A percentile compares a stretch with the other conserved stretches of the same genome.
Conservation (phyloP, 202 grass and related monocot genomes). For the Schoenoplectus triqueter region DNA sequence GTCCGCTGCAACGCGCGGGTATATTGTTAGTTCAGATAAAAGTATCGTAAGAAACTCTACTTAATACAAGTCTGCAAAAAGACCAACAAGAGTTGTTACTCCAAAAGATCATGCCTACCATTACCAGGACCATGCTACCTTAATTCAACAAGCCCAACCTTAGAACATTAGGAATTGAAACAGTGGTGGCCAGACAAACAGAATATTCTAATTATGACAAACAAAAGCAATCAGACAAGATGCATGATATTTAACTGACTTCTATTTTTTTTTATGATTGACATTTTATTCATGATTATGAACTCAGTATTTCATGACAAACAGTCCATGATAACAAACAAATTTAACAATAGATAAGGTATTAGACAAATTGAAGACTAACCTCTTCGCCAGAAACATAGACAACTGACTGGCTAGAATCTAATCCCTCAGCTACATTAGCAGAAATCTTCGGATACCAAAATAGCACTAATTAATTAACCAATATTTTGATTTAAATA, state of each 20-base stretch:
- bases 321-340: not conserved
- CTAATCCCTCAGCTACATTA: conserved; percentile 57
- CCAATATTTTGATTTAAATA: conserved; percentile 28
- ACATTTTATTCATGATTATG: not conserved
- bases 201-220: not conserved
- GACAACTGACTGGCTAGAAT: conserved; percentile 50
- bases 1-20: too few relatives aligned
- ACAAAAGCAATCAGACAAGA: conserved; percentile 3
- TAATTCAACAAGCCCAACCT: not conserved
- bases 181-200: not conserved
- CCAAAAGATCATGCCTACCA: not conserved
- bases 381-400: conserved; percentile 99
- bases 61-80: not conserved
- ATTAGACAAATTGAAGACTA: conserved; percentile 42
- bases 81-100: not conserved
- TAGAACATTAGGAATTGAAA: not conserved
- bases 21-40: not conserved
- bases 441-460: conserved; percentile 65
- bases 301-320: not conserved
- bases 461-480: conserved; percentile 40
- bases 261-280: not conserved
- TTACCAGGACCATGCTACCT: not conserved
- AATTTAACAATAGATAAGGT: conserved; percentile 23
- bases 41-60: conserved; percentile 2
- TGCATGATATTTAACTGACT: not conserved